A percentile compares a stretch with the other conserved stretches of the same genome.
These are phyloP conservation scores for Neurospora sp. DNA, from an alignment of 2,329 filamentous ascomycete genomes.

Conservation along the genomic window DNA sequence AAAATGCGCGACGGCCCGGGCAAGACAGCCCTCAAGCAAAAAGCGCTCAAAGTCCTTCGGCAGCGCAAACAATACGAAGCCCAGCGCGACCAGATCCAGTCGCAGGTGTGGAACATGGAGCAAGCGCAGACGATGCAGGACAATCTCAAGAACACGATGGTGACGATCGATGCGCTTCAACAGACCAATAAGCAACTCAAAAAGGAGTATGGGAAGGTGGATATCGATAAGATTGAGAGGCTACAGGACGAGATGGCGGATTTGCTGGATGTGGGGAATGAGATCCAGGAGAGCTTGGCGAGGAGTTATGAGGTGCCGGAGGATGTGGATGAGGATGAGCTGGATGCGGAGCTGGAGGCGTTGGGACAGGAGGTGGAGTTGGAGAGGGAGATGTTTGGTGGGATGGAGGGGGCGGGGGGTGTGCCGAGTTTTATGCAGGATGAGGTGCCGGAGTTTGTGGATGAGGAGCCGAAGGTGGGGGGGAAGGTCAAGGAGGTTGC, in stretches of 20 bases:
- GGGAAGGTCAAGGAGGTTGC: slow-evolving; percentile 77
- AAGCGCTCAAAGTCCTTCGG: slow-evolving; percentile 88
- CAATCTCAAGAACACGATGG: slow-evolving; percentile 97
- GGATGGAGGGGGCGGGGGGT: slow-evolving; percentile 33
- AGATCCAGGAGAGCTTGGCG: slow-evolving; percentile 91
- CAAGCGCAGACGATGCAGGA: slow-evolving; percentile 98
- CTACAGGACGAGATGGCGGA: slow-evolving; percentile 99
- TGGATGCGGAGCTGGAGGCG: slow-evolving; percentile 93
- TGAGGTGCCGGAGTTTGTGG: slow-evolving; percentile 79
- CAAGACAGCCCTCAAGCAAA: slow-evolving; percentile 85
- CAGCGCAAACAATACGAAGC: slow-evolving; percentile 89
- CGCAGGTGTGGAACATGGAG: slow-evolving; percentile 98
- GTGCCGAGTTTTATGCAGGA: slow-evolving; percentile 85
- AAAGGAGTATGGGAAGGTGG: slow-evolving; percentile 93
- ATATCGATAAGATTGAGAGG: slow-evolving; percentile 94
- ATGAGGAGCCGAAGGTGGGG: slow-evolving; percentile 68
- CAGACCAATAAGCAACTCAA: slow-evolving; percentile 87
- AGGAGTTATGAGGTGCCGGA: slow-evolving; percentile 91
- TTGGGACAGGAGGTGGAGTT: slow-evolving; percentile 89
- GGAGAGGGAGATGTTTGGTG: slow-evolving; percentile 52
- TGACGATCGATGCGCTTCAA: slow-evolving; percentile 95
- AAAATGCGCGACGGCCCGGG: slow-evolving; percentile 95
- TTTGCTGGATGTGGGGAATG: slow-evolving; percentile 92
- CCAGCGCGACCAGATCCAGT: slow-evolving; percentile 86
- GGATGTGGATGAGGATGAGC: slow-evolving; percentile 90